A percentile compares a stretch with the other conserved stretches of the same genome.
phyloP scores from a whole-genome alignment of 352 stramenopile genomes.

The Phytophthora hybrid region DNA sequence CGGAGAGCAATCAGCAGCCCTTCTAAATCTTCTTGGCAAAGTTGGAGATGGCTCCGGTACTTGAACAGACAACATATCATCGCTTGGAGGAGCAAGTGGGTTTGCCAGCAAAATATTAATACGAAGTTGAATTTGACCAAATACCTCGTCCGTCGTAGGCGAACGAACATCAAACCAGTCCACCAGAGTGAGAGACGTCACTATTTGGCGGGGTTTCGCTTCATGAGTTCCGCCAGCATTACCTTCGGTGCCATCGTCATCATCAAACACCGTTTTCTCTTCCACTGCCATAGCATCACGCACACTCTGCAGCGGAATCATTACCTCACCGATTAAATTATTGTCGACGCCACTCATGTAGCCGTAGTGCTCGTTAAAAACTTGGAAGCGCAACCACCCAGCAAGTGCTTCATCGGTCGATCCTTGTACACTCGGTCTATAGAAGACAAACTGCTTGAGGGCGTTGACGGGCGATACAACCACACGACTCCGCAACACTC shows the following conservation, averaged over 20 bases:
- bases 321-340: constrained; percentile 76
- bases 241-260: constrained; percentile 37
- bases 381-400: constrained; percentile 79
- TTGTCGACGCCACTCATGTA: constrained; percentile 84
- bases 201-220: constrained; percentile 43
- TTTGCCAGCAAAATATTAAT: constrained; percentile 80
- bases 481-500: constrained; percentile 60
- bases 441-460: constrained; percentile 85
- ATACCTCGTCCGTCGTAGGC: constrained; percentile 60
- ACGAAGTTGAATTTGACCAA: constrained; percentile 78
- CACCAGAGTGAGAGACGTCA: constrained; percentile 73
- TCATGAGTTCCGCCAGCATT: constrained; percentile 18
- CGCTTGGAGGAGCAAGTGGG: constrained; percentile 37
- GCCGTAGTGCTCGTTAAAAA: constrained; percentile 80
- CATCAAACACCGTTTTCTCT: constrained; percentile 57
- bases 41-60: constrained; percentile 22
- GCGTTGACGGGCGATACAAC: constrained; percentile 72
- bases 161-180: constrained; percentile 86
- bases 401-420: constrained; percentile 44
- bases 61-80: constrained; percentile 23
- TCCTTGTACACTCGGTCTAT: constrained; percentile 48
- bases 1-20: constrained; percentile 52
- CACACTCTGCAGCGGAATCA: constrained; percentile 75
- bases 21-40: constrained; percentile 44
- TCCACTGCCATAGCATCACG: constrained; percentile 72